Percentiles rank a stretch among this genome's conserved stretches.
Evolutionary conservation across 306 rosid genomes (phyloP).

Genomic region (Cercis canadensis): DNA sequence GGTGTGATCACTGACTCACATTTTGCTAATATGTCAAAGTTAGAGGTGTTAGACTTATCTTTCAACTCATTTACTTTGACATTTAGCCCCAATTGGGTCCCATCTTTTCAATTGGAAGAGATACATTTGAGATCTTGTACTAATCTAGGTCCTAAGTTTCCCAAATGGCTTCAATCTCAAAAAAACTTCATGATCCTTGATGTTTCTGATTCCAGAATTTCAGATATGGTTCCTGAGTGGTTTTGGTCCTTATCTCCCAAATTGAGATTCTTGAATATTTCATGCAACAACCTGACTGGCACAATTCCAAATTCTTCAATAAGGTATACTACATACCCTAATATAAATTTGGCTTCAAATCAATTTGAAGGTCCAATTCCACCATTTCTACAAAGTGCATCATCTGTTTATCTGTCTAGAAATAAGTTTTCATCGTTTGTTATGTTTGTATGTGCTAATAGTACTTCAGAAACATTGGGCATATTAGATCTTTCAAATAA

Average conservation of each 20-base stretch:
- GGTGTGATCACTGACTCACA: constrained; percentile 28
- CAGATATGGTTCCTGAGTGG: constrained; percentile 19
- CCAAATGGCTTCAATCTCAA: constrained; percentile 34
- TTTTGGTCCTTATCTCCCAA: constrained; percentile 16
- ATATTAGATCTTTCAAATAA: constrained; percentile 20
- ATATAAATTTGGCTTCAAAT: not conserved
- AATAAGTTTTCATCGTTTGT: constrained; percentile 25
- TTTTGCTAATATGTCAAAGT: not conserved
- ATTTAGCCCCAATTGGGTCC: constrained; percentile 2
- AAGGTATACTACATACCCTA: not conserved
- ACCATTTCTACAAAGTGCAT: not conserved
- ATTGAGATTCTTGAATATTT: not conserved
- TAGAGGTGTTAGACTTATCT: not conserved
- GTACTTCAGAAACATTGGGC: not conserved
- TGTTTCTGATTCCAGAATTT: constrained; percentile 16
- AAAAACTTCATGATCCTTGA: fast-evolving
- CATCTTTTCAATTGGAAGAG: not conserved
- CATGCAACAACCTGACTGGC: constrained; percentile 29
- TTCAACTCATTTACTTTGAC: not conserved
- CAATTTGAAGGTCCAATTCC: constrained; percentile 36
- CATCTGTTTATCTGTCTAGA: constrained; percentile 1
- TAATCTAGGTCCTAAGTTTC: constrained; percentile 23
- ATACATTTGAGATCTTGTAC: not conserved
- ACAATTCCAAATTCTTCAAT: constrained; percentile 6
- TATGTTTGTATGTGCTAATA: constrained; percentile 12